These are phyloP conservation scores for Aspergillus bridgeri DNA, from an alignment of 495 filamentous ascomycete species.

Conservation along the genomic window DNA sequence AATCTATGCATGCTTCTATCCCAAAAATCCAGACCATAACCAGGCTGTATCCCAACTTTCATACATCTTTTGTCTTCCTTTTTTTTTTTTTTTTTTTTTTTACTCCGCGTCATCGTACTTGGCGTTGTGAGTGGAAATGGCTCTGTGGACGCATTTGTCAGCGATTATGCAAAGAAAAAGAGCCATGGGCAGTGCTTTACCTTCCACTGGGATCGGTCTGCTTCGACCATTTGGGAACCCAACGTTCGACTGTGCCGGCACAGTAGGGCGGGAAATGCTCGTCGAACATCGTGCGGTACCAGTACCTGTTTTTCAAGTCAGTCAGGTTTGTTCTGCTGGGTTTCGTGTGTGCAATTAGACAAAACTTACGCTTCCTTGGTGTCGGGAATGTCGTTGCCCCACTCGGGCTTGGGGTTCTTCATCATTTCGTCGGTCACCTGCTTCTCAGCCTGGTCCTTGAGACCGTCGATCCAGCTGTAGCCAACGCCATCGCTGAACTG, in stretches of 20 bases:
- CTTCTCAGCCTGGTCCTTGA: constrained; percentile 88
- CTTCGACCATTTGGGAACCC: constrained; percentile 97
- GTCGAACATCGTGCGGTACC: constrained; percentile 98
- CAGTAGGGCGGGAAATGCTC: constrained; percentile 94
- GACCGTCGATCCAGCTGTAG: constrained; percentile 96
- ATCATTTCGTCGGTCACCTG: constrained; percentile 94
- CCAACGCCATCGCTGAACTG: constrained; percentile 98
- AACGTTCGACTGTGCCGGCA: constrained; percentile 89
- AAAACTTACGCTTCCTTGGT: constrained; percentile 85
- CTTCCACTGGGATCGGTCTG: constrained; percentile 92
- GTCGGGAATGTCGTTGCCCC: constrained; percentile 87
- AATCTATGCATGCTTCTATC: constrained; percentile 27
- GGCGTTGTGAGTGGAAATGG: constrained; percentile 64
- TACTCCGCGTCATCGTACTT: constrained; percentile 56
- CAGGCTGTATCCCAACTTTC: constrained; percentile 10
- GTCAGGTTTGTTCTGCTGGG: not conserved
- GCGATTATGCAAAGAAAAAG: not conserved
- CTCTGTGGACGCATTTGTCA: constrained; percentile 41
- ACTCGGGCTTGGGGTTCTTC: constrained; percentile 93
- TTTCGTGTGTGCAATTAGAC: not conserved
- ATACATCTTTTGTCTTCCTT: too few species aligned
- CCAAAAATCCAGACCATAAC: constrained; percentile 16
- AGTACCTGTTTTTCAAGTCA: constrained; percentile 61
- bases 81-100: too few species aligned
- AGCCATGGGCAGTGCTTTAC: constrained; percentile 46